Conservation (phyloP, 2,329 filamentous ascomycete genomes). For the Pezicula radicicola region DNA sequence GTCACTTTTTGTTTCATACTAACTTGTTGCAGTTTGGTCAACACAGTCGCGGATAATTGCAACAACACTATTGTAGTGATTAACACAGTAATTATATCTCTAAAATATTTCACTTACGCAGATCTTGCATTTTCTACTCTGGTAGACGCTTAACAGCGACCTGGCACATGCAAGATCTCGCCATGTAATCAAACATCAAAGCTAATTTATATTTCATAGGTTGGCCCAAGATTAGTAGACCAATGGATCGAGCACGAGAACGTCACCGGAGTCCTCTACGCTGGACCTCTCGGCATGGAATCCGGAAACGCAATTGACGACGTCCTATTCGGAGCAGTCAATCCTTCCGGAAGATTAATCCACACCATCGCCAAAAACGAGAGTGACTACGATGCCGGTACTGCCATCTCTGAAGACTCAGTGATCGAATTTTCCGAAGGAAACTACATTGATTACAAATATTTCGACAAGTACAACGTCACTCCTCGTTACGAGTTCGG, state of each 20-base stretch:
- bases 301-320: constrained; percentile 74
- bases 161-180: too few relatives aligned
- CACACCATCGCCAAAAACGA: constrained; percentile 66
- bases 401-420: constrained; percentile 59
- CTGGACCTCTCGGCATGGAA: constrained; percentile 76
- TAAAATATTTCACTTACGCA: too few relatives aligned
- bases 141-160: too few relatives aligned
- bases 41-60: constrained; percentile 46
- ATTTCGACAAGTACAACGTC: constrained; percentile 39
- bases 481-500: constrained; percentile 31
- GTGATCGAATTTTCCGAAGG: constrained; percentile 37
- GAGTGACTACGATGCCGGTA: constrained; percentile 42
- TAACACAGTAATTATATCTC: constrained; percentile 52
- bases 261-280: constrained; percentile 78
- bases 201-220: not conserved
- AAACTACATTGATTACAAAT: constrained; percentile 47
- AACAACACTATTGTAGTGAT: constrained; percentile 65
- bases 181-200: too few relatives aligned
- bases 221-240: constrained; percentile 65
- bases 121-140: too few relatives aligned
- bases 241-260: constrained; percentile 73
- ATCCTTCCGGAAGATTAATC: constrained; percentile 73
- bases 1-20: not conserved
- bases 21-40: constrained; percentile 3
- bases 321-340: constrained; percentile 74